Evolutionary conservation across 2,329 filamentous ascomycete species (phyloP).

Genomic region (Trichoderma lentiforme): DNA sequence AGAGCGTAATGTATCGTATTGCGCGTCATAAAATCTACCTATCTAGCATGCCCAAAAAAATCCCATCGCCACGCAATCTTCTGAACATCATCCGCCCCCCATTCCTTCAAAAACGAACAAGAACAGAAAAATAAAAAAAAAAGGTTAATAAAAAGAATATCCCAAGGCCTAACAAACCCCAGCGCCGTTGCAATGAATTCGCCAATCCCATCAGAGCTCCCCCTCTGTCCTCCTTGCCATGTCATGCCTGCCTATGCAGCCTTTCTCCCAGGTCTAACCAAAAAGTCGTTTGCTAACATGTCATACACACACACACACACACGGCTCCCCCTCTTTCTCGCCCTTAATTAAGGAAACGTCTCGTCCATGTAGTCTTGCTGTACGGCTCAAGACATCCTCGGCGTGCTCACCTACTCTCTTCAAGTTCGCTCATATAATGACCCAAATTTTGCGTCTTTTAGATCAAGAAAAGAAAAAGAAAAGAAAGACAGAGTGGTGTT

Average conservation of each 20-base stretch:
- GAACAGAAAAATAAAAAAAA: background rate
- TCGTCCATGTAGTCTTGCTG: background rate
- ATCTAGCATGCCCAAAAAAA: background rate
- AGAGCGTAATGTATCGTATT: conserved; percentile 13
- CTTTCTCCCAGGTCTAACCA: conserved; percentile 2
- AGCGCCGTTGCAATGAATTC: conserved; percentile 19
- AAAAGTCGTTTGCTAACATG: background rate
- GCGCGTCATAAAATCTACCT: conserved; percentile 10
- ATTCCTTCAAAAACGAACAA: background rate
- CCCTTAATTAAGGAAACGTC: background rate
- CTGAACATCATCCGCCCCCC: background rate
- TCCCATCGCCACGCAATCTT: background rate
- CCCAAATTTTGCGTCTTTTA: background rate
- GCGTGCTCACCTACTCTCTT: background rate
- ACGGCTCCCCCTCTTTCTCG: background rate
- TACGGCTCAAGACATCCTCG: background rate
- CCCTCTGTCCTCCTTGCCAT: background rate
- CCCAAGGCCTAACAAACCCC: conserved; percentile 10
- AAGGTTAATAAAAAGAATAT: background rate
- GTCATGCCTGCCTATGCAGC: conserved; percentile 6
- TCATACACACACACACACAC: background rate
- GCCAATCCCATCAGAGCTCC: conserved; percentile 2
- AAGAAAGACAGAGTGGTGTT: background rate
- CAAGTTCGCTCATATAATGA: background rate
- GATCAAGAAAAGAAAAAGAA: background rate